Conservation (phyloP, 768 basidiomycete genomes). For the Agaricus subrufescens region DNA sequence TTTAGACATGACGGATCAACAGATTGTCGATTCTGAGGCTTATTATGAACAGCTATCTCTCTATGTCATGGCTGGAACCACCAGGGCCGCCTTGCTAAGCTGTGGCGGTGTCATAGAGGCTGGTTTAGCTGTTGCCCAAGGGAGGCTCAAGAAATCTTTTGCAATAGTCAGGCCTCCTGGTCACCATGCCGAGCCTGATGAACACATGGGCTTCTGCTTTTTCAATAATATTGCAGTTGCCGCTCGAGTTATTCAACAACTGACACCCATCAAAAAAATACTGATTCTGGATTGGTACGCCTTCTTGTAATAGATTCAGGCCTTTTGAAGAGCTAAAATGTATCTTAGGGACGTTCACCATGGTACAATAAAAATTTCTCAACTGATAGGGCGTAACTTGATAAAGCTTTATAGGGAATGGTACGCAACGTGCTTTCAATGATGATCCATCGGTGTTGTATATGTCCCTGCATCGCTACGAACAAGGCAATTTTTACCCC, state of each 20-base stretch:
- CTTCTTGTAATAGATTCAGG: neutral
- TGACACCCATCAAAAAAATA: conserved; percentile 69
- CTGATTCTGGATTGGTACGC: conserved; percentile 93
- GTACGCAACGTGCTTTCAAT: conserved; percentile 94
- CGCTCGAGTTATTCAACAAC: conserved; percentile 70
- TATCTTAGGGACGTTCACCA: conserved; percentile 87
- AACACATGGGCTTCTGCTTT: conserved; percentile 99
- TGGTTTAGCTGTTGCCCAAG: conserved; percentile 75
- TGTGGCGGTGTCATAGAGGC: conserved; percentile 96
- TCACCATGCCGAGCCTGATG: conserved; percentile 97
- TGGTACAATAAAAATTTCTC: conserved; percentile 40
- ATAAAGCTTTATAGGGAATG: conserved; percentile 64
- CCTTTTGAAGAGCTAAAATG: neutral
- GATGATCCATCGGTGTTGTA: conserved; percentile 91
- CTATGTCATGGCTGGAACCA: conserved; percentile 85
- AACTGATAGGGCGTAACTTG: neutral
- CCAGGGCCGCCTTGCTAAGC: conserved; percentile 79
- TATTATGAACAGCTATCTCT: conserved; percentile 92
- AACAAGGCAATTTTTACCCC: conserved; percentile 89
- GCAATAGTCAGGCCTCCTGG: conserved; percentile 97
- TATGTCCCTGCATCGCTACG: conserved; percentile 93
- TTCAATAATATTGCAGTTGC: conserved; percentile 98
- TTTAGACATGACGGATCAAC: conserved; percentile 70
- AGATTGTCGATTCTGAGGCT: conserved; percentile 66
- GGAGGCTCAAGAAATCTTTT: conserved; percentile 79